These are phyloP conservation scores for Melanomma pulvis-pyrius DNA, from an alignment of 495 filamentous ascomycete species.

Conservation along the genomic window DNA sequence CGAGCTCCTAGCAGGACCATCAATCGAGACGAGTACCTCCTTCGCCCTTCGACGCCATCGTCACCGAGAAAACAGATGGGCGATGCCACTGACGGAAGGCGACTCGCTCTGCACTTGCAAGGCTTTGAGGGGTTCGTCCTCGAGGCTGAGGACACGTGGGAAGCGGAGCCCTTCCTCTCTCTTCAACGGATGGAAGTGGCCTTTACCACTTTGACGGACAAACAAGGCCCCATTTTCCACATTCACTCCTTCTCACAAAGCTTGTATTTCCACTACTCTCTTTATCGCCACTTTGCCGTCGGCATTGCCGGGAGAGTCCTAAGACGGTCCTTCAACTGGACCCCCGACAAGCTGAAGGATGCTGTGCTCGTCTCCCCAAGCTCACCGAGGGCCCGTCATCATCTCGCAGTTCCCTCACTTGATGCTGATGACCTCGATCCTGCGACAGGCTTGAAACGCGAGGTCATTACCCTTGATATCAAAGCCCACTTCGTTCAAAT, in stretches of 20 bases:
- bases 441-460: conserved; percentile 41
- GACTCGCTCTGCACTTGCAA: conserved; percentile 75
- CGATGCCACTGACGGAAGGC: conserved; percentile 72
- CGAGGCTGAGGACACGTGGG: conserved; percentile 80
- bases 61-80: conserved; percentile 57
- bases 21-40: conserved; percentile 50
- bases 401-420: conserved; percentile 32
- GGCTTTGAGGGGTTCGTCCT: conserved; percentile 88
- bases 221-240: conserved; percentile 83
- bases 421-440: conserved; percentile 36
- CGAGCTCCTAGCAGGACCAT: conserved; percentile 54
- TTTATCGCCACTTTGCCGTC: conserved; percentile 92
- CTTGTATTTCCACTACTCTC: conserved; percentile 82
- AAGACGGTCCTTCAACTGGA: conserved; percentile 63
- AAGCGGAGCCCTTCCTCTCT: conserved; percentile 81
- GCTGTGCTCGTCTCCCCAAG: background rate
- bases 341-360: conserved; percentile 11
- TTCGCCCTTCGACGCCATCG: conserved; percentile 61
- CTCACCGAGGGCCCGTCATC: background rate
- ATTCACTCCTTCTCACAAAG: conserved; percentile 79
- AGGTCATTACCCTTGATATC: conserved; percentile 80
- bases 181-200: conserved; percentile 86
- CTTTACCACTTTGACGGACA: conserved; percentile 80
- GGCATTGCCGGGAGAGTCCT: conserved; percentile 79
- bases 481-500: conserved; percentile 79